Evolutionary conservation across 2,329 filamentous ascomycete genomes (phyloP).

Genomic region (Monosporascus ibericus): DNA sequence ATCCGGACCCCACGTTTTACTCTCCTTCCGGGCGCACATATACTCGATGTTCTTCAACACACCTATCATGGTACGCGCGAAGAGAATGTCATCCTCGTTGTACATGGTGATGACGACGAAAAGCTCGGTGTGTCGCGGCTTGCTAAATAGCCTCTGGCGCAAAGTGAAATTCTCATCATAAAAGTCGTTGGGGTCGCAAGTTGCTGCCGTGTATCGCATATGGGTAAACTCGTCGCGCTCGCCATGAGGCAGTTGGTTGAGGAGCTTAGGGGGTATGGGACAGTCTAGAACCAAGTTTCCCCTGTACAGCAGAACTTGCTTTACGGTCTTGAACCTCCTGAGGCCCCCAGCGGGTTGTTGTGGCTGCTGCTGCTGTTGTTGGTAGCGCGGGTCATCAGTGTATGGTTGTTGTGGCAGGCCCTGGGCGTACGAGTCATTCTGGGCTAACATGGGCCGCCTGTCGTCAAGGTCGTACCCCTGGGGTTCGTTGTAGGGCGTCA

Average conservation of each 20-base stretch:
- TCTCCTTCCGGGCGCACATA: constrained; percentile 88
- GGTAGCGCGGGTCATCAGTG: constrained; percentile 33
- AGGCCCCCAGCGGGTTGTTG: constrained; percentile 54
- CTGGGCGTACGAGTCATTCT: constrained; percentile 43
- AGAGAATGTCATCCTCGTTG: constrained; percentile 95
- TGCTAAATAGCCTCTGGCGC: constrained; percentile 81
- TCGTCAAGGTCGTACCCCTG: constrained; percentile 67
- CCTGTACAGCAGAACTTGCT: constrained; percentile 94
- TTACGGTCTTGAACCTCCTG: constrained; percentile 95
- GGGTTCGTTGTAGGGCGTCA: constrained; percentile 50
- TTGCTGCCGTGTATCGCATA: constrained; percentile 98
- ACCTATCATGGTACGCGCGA: constrained; percentile 96
- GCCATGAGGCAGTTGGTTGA: constrained; percentile 84
- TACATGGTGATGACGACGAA: constrained; percentile 99
- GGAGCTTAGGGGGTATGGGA: constrained; percentile 80
- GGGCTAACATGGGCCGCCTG: constrained; percentile 67
- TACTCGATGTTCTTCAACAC: constrained; percentile 98
- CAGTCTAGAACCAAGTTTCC: constrained; percentile 97
- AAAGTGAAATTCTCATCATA: constrained; percentile 83
- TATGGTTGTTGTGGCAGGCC: constrained; percentile 34
- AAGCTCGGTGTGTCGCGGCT: constrained; percentile 82
- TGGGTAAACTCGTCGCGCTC: constrained; percentile 89
- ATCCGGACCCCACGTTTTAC: constrained; percentile 90
- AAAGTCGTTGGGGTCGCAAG: constrained; percentile 93
- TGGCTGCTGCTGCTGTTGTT: constrained; percentile 26